Evolutionary conservation across 2,329 filamentous ascomycete species (phyloP).

Genomic region (Berkeleyomyces basicola): DNA sequence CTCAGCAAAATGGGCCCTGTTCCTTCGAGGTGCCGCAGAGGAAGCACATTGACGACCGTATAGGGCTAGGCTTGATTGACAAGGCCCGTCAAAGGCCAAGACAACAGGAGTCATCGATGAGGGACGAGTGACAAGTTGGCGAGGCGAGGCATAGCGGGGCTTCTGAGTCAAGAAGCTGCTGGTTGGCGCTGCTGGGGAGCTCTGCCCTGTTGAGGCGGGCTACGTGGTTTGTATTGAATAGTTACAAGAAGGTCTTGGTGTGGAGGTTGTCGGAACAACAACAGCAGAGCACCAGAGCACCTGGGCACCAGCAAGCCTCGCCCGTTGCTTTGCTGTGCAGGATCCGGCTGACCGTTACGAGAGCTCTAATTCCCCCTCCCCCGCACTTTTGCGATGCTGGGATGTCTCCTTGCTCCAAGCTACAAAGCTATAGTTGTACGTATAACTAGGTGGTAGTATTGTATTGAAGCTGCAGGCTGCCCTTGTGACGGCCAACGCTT

Average conservation of each 20-base stretch:
- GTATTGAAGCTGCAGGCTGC: background rate
- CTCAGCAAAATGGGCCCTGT: background rate
- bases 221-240: too few relatives aligned
- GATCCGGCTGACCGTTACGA: background rate
- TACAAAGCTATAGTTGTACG: background rate
- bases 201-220: too few relatives aligned
- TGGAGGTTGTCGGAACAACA: too few relatives aligned
- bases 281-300: too few relatives aligned
- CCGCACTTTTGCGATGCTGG: background rate
- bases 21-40: background rate
- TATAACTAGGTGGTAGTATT: background rate
- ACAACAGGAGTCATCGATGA: background rate
- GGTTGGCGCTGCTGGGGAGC: too few relatives aligned
- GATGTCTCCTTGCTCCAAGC: background rate
- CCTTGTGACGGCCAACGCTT: background rate
- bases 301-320: too few relatives aligned
- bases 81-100: background rate
- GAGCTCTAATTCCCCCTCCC: background rate
- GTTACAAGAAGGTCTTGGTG: too few relatives aligned
- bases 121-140: background rate
- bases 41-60: background rate
- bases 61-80: background rate
- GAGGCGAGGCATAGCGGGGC: too few relatives aligned
- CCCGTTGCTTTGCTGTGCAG: background rate
- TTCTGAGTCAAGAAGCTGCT: too few relatives aligned